phyloP scores from a whole-genome alignment of 768 basidiomycete genomes.

The Tylopilus sp. region DNA sequence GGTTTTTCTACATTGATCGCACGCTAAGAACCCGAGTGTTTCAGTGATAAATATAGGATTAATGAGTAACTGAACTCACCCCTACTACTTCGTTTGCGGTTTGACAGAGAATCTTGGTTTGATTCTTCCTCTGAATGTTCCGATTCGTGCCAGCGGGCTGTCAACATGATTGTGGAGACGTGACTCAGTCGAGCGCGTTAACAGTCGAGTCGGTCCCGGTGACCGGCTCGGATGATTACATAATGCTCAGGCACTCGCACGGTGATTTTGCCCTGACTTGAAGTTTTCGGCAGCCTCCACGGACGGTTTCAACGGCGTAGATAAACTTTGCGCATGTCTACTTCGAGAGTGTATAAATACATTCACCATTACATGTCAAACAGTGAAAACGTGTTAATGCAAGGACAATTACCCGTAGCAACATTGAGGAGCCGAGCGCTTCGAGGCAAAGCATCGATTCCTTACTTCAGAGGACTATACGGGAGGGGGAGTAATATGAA shows the following conservation, averaged over 20 bases:
- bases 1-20: constrained; percentile 84
- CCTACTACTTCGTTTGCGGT: constrained; percentile 62
- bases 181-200: constrained; percentile 1
- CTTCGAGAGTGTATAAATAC: neutral
- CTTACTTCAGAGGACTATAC: constrained; percentile 82
- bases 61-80: constrained; percentile 35
- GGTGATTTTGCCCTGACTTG: constrained; percentile 11
- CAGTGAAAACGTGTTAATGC: neutral
- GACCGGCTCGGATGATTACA: constrained; percentile 6
- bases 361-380: neutral
- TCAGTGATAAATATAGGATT: constrained; percentile 10
- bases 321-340: too few relatives aligned
- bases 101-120: constrained; percentile 39
- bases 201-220: too few relatives aligned
- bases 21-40: constrained; percentile 46
- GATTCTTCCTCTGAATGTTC: constrained; percentile 59
- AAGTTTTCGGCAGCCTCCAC: neutral
- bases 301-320: too few relatives aligned
- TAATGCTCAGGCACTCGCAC: constrained; percentile 18
- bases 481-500: constrained; percentile 76
- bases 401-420: neutral
- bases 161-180: constrained; percentile 24
- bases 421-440: neutral
- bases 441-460: neutral
- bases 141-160: constrained; percentile 50